Evolutionary conservation across 228 moss, liverwort and hornwort species (phyloP).

Genomic region (Sphagnum fallax): DNA sequence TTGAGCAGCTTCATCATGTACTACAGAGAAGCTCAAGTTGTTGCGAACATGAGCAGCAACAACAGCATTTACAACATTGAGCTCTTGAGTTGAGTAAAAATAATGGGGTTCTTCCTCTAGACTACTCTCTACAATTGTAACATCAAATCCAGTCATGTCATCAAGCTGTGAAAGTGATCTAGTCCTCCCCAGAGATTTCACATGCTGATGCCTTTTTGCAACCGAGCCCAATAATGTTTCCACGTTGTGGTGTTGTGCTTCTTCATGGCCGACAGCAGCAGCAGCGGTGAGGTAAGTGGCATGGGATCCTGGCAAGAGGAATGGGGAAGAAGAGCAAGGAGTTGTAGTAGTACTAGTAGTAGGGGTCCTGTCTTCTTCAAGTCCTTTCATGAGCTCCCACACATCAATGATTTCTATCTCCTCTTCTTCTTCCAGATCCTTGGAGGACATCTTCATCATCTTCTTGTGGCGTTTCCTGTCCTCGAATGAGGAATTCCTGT

Average conservation of each 20-base stretch:
- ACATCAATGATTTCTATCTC: slow-evolving; percentile 80
- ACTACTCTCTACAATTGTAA: neutral
- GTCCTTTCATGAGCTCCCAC: slow-evolving; percentile 95
- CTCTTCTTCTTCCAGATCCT: slow-evolving; percentile 10
- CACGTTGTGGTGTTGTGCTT: neutral
- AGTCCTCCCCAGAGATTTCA: slow-evolving; percentile 20
- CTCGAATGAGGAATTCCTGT: neutral
- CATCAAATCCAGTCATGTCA: slow-evolving; percentile 7
- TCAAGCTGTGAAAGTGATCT: slow-evolving; percentile 35
- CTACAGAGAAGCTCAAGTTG: no score
- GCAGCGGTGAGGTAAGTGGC: no score
- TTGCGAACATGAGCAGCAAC: neutral
- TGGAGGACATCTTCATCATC: slow-evolving; percentile 17
- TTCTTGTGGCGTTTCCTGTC: slow-evolving; percentile 9
- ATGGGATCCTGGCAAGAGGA: slow-evolving; percentile 12
- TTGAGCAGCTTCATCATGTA: neutral
- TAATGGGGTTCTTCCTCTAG: no score
- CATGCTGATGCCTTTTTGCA: neutral
- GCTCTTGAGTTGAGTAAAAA: no score
- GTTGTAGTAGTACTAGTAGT: neutral
- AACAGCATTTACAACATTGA: no score
- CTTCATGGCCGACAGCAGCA: neutral
- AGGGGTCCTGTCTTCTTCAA: slow-evolving; percentile 43
- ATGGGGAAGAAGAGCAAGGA: slow-evolving; percentile 13
- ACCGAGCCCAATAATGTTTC: slow-evolving; percentile 13